Evolutionary conservation across 2,329 filamentous ascomycete genomes (phyloP), one percentile per base, ranked within the genome.

Genomic region (Fusarium acutatum): DNA sequence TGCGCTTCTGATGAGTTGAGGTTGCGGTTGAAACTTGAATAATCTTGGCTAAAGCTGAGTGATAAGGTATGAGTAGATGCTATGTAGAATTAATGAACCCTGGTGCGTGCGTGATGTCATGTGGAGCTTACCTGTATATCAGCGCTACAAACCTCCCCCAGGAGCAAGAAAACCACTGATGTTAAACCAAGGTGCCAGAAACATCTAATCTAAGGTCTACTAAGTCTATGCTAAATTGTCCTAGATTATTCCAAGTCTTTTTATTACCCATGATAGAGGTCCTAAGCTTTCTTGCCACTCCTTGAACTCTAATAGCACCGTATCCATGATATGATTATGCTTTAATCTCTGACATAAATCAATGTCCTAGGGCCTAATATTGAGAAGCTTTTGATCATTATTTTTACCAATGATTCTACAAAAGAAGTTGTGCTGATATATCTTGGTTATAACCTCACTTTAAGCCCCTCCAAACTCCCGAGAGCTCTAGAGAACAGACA

Each of bases 91-190:
- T 68, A 53, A 54, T 58, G 65, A 64, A 70, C 54, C 61, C 54
- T 74, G 58, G 47, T 61, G 71, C 56, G 70, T 63, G 59, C 50
- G 70, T 74, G 72, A 79, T 74, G 73, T 78, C 76, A 79, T 79
- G 68, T 69, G 69, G 69, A 74, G 75, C 71, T 64, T 49, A 49
- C n/a, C 15, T 18, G 47, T 34, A 58, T 28, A 64, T 40, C 34
- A 50, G 37, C 53, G 32, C 49, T 30, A 49, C 60, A 37, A 17
- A 37, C 15, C 34, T 18, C 18, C 28, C n/a, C 41, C 24, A 18
- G 24, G 41, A 44, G 43, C 43, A 46, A 28, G 24, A 28, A 44
- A 26, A 44, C 41, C 41, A 20, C 24, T 20, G 17, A 26, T 44
- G 41, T 44, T 13, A 14, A 17, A 14, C 7, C 24, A 26, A 47